phyloP scores from a whole-genome alignment of 441 rosid genomes.

The Gossypium laxum region DNA sequence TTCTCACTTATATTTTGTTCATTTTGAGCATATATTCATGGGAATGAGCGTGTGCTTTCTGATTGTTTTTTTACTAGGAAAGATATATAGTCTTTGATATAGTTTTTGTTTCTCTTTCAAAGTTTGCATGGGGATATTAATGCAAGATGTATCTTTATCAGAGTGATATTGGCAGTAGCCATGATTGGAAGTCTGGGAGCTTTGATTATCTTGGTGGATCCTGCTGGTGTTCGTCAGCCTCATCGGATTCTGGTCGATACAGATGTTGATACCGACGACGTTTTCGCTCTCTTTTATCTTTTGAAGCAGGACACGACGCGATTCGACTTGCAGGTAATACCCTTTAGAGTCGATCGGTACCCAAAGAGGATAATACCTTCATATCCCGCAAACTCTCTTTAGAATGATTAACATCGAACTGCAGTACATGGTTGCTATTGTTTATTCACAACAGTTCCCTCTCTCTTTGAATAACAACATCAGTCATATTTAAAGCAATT shows the following conservation, averaged over 20 bases:
- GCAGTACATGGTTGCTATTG: background rate
- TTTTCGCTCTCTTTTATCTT: constrained; percentile 26
- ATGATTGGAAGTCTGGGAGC: background rate
- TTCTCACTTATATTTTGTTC: background rate
- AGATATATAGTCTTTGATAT: background rate
- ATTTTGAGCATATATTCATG: background rate
- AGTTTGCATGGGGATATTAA: background rate
- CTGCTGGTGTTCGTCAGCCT: background rate
- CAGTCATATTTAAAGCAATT: too few relatives aligned
- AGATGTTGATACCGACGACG: constrained; percentile 27
- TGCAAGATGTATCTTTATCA: background rate
- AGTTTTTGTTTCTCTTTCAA: background rate
- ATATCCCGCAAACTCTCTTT: background rate
- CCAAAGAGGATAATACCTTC: too few relatives aligned
- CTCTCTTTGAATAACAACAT: background rate
- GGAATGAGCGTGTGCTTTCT: background rate
- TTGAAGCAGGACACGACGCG: constrained; percentile 21
- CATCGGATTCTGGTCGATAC: constrained; percentile 29
- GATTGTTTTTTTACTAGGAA: background rate
- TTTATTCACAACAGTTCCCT: background rate
- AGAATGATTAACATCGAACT: background rate
- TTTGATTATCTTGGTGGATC: background rate
- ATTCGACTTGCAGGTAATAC: constrained; percentile 22
- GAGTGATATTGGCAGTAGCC: constrained; percentile 1
- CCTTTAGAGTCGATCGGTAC: too few relatives aligned